A percentile compares a stretch with the other conserved stretches of the same genome.
phyloP scores from a whole-genome alignment of 2,329 filamentous ascomycete genomes.

The Exophiala dermatitidis region DNA sequence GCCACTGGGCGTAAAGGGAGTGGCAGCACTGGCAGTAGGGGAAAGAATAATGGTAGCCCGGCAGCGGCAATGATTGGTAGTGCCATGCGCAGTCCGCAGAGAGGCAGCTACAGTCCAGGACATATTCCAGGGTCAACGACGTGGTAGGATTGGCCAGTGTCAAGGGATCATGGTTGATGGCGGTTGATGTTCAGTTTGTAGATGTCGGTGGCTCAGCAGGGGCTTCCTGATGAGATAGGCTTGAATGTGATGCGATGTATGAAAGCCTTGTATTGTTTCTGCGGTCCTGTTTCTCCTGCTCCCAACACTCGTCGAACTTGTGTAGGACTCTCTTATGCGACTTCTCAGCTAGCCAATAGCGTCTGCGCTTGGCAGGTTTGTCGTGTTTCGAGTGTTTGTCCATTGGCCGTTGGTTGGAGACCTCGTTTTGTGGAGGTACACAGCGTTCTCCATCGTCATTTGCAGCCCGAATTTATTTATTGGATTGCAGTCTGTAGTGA shows the following conservation, averaged over 20 bases:
- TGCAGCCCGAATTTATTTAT: background rate
- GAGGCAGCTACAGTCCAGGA: conserved; percentile 25
- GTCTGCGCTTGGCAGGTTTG: background rate
- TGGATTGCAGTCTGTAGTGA: background rate
- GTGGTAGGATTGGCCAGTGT: conserved; percentile 5
- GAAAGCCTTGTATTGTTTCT: background rate
- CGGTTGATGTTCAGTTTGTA: background rate
- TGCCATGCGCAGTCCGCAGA: conserved; percentile 22
- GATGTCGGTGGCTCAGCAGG: background rate
- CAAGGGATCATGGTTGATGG: background rate
- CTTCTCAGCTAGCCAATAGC: background rate
- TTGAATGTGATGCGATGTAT: background rate
- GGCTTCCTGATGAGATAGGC: conserved; percentile 4
- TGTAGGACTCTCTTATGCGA: background rate
- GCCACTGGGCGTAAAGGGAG: conserved; percentile 26
- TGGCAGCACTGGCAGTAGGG: conserved; percentile 26
- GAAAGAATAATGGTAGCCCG: conserved; percentile 27
- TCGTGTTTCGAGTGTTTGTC: background rate
- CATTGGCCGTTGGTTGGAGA: background rate
- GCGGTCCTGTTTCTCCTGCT: background rate
- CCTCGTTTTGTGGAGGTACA: background rate
- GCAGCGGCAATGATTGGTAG: conserved; percentile 21
- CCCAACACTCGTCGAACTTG: too few species aligned
- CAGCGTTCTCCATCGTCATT: background rate
- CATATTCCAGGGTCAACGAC: conserved; percentile 21